These are phyloP conservation scores for Isatis lusitanica DNA, from an alignment of 441 rosid genomes.

Conservation along the genomic window DNA sequence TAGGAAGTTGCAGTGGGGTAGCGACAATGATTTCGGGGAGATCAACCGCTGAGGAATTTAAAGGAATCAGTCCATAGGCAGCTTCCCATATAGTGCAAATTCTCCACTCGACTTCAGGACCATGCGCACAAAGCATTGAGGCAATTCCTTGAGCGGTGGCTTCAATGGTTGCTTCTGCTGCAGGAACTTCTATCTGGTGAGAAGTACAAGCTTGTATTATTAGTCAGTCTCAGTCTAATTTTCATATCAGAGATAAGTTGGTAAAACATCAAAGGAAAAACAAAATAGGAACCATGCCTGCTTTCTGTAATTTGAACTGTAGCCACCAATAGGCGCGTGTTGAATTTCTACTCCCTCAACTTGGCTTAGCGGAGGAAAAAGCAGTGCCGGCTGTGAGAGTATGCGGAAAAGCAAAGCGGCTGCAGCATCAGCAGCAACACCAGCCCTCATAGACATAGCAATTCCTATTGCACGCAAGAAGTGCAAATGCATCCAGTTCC, in stretches of 20 bases:
- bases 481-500: slow-evolving; percentile 99
- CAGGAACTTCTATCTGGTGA: slow-evolving; percentile 91
- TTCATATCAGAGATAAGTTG: slow-evolving; percentile 12
- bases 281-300: slow-evolving; percentile 52
- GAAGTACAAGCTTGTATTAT: slow-evolving; percentile 20
- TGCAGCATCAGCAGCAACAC: slow-evolving; percentile 99
- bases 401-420: slow-evolving; percentile 96
- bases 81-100: slow-evolving; percentile 99
- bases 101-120: slow-evolving; percentile 99
- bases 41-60: slow-evolving; percentile 96
- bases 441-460: slow-evolving; percentile 99
- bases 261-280: slow-evolving; percentile 1
- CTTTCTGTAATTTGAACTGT: slow-evolving; percentile 75
- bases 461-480: slow-evolving; percentile 98
- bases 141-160: slow-evolving; percentile 99
- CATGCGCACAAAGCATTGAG: slow-evolving; percentile 99
- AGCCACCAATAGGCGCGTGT: slow-evolving; percentile 73
- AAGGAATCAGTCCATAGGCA: slow-evolving; percentile 93
- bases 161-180: slow-evolving; percentile 97
- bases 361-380: slow-evolving; percentile 92
- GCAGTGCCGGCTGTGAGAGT: slow-evolving; percentile 97
- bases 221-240: slow-evolving; percentile 27
- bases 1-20: slow-evolving; percentile 93
- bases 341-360: slow-evolving; percentile 90
- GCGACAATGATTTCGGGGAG: slow-evolving; percentile 97